phyloP scores from a whole-genome alignment of 257 asterid species.

The Gardenia jasminoides region DNA sequence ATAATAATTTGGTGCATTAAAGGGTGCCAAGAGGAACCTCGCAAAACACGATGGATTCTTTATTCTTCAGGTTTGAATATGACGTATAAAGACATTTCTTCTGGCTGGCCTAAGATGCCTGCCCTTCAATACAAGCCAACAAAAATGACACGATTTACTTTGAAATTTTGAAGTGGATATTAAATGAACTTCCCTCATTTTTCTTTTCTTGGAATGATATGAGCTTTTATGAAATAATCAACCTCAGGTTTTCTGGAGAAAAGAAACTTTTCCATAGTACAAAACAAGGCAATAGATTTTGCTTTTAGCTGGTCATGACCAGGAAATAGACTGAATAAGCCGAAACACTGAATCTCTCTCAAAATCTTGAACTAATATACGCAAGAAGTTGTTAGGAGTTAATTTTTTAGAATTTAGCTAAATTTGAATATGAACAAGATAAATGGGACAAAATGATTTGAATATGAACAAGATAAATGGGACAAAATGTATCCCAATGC shows the following conservation, averaged over 20 bases:
- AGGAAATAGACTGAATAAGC: background rate
- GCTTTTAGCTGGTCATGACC: background rate
- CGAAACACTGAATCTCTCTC: background rate
- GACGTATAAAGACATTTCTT: background rate
- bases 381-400: background rate
- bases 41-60: background rate
- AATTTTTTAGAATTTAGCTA: background rate
- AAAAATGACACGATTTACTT: background rate
- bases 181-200: background rate
- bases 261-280: background rate
- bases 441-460: background rate
- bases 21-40: background rate
- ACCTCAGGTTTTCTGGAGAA: background rate
- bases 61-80: background rate
- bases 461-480: background rate
- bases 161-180: background rate
- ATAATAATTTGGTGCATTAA: background rate
- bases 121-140: background rate
- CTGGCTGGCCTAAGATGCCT: background rate
- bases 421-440: no score
- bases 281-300: background rate
- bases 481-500: background rate
- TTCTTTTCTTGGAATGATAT: background rate
- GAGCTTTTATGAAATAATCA: no score
- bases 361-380: background rate